phyloP scores from a whole-genome alignment of 768 basidiomycete genomes.

The Dentipellis fragilis region DNA sequence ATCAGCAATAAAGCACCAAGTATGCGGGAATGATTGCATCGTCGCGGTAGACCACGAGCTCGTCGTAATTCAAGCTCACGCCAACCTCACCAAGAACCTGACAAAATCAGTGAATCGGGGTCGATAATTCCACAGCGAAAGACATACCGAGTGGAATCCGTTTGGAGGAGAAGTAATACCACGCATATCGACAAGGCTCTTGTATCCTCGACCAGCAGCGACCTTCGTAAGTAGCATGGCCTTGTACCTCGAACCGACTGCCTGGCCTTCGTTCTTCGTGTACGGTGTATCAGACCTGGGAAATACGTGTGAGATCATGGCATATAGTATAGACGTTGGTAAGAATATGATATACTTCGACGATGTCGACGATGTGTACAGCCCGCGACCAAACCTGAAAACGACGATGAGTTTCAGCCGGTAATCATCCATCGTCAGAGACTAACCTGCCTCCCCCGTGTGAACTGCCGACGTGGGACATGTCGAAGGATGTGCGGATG shows the following conservation, averaged over 20 bases:
- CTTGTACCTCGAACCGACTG: background rate
- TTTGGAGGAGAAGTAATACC: background rate
- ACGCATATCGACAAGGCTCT: background rate
- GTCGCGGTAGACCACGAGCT: constrained; percentile 14
- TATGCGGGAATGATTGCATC: constrained; percentile 15
- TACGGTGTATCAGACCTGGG: background rate
- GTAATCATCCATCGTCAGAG: background rate
- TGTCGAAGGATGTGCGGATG: background rate
- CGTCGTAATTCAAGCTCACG: constrained; percentile 13
- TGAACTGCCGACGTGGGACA: background rate
- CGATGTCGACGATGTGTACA: background rate
- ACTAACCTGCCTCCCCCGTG: background rate
- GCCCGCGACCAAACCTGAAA: background rate
- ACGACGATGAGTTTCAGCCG: background rate
- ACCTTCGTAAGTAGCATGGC: background rate
- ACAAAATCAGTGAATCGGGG: background rate
- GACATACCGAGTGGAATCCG: background rate
- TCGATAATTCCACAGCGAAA: no score
- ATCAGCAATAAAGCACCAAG: constrained; percentile 10
- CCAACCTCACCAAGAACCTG: constrained; percentile 1
- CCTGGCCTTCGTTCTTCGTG: background rate
- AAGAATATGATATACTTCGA: background rate
- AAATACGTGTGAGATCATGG: background rate
- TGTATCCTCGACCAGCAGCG: background rate
- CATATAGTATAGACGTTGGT: background rate